These are phyloP conservation scores for Ajuga chamaepitys DNA, from an alignment of 257 asterid genomes.

Conservation along the genomic window DNA sequence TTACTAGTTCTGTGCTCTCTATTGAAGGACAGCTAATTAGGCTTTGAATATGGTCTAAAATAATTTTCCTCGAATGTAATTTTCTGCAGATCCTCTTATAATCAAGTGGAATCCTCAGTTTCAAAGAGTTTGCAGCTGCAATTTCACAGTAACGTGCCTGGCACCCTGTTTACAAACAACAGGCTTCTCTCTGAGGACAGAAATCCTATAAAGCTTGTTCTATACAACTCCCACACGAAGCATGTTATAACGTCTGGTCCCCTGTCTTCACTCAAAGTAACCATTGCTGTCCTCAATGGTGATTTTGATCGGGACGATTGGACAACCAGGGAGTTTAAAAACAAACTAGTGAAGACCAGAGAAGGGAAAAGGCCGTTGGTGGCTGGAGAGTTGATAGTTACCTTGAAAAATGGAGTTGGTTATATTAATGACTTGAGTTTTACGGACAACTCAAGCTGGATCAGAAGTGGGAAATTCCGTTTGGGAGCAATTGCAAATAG, in stretches of 20 bases:
- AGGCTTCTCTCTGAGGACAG: constrained; percentile 32
- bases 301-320: constrained; percentile 74
- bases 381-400: constrained; percentile 46
- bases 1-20: background rate
- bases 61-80: background rate
- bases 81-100: constrained; percentile 31
- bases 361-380: constrained; percentile 82
- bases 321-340: constrained; percentile 47
- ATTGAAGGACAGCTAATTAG: background rate
- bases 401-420: constrained; percentile 64
- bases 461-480: constrained; percentile 71
- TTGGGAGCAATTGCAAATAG: constrained; percentile 42
- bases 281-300: constrained; percentile 63
- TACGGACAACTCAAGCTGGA: constrained; percentile 95
- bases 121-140: constrained; percentile 45
- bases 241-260: constrained; percentile 43
- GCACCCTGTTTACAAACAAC: constrained; percentile 53
- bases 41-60: background rate
- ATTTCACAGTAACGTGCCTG: constrained; percentile 37
- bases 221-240: constrained; percentile 38
- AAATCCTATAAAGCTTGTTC: constrained; percentile 27
- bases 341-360: constrained; percentile 42
- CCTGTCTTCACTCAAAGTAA: constrained; percentile 43
- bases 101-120: constrained; percentile 26
- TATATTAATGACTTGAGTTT: constrained; percentile 49